phyloP scores from a whole-genome alignment of 371 early-diverging fungal species.

The Circinella minor region DNA sequence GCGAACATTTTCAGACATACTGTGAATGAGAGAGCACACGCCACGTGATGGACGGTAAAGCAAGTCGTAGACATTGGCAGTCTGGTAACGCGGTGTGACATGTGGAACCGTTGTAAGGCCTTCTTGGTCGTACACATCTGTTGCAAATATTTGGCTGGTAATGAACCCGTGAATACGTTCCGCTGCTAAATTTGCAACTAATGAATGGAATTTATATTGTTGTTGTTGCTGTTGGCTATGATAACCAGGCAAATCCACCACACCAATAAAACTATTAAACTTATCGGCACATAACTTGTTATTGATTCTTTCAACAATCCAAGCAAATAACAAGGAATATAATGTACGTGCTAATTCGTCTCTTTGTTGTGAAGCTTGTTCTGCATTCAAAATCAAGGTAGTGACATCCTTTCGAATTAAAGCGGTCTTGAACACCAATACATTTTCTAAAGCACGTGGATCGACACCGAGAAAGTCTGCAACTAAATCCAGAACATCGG shows the following conservation, averaged over 20 bases:
- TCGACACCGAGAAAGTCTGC: conserved; percentile 89
- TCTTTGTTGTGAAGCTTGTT: conserved; percentile 77
- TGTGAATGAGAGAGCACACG: conserved; percentile 62
- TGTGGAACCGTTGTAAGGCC: conserved; percentile 53
- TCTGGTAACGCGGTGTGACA: conserved; percentile 5
- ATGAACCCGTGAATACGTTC: conserved; percentile 73
- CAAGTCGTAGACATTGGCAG: conserved; percentile 44
- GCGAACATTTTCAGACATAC: conserved; percentile 42
- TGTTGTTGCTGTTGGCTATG: conserved; percentile 19
- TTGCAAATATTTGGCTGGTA: conserved; percentile 8
- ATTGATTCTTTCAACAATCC: conserved; percentile 91
- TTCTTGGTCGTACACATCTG: conserved; percentile 14
- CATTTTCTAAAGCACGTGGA: conserved; percentile 78
- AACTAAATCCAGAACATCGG: conserved; percentile 78
- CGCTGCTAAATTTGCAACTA: conserved; percentile 81
- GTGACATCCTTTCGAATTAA: conserved; percentile 82
- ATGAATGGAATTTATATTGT: conserved; percentile 67
- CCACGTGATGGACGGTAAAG: conserved; percentile 55
- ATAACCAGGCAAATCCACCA: conserved; percentile 73
- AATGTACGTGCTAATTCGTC: conserved; percentile 79
- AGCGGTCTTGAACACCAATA: conserved; percentile 86
- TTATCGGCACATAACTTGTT: conserved; percentile 69
- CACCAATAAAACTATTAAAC: conserved; percentile 71
- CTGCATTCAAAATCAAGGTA: conserved; percentile 83
- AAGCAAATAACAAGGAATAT: conserved; percentile 84